Evolutionary conservation across 345 rosid species (phyloP).

Genomic region (Anastatica hierochuntica): DNA sequence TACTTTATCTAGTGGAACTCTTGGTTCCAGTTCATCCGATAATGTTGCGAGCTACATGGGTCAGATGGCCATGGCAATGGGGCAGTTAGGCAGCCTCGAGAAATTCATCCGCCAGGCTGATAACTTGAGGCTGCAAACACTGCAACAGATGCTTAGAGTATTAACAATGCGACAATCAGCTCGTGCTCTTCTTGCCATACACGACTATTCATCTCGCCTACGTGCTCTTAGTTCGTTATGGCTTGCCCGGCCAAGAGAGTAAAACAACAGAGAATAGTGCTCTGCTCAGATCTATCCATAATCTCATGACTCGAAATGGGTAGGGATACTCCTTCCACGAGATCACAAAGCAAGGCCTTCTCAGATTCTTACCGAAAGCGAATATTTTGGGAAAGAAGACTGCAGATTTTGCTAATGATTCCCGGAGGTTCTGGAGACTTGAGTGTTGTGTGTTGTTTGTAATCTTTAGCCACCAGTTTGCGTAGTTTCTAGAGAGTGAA

Average conservation of each 20-base stretch:
- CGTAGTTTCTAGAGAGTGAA: constrained; percentile 16
- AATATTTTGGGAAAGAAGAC: constrained; percentile 15
- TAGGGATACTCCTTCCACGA: constrained; percentile 17
- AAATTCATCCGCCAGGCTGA: constrained; percentile 93
- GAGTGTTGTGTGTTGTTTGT: constrained; percentile 20
- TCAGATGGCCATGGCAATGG: constrained; percentile 99
- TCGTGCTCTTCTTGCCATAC: constrained; percentile 90
- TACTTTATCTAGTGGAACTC: constrained; percentile 69
- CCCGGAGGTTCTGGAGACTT: constrained; percentile 4
- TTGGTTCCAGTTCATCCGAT: constrained; percentile 59
- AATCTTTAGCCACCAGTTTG: constrained; percentile 21
- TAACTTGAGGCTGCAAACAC: constrained; percentile 82
- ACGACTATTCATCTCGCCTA: constrained; percentile 76
- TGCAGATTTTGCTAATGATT: constrained; percentile 10
- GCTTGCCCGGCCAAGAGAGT: constrained; percentile 95
- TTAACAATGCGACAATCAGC: constrained; percentile 89
- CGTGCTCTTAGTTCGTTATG: constrained; percentile 97
- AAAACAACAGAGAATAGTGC: constrained; percentile 22
- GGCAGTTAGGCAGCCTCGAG: constrained; percentile 83
- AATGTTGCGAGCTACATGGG: constrained; percentile 96
- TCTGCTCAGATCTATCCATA: neutral
- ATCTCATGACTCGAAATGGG: constrained; percentile 5
- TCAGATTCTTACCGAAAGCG: constrained; percentile 17
- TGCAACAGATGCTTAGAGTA: constrained; percentile 88
- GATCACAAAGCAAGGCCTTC: constrained; percentile 12